These are phyloP conservation scores for Fusarium siculi DNA, from an alignment of 2,329 filamentous ascomycete species.

Conservation along the genomic window DNA sequence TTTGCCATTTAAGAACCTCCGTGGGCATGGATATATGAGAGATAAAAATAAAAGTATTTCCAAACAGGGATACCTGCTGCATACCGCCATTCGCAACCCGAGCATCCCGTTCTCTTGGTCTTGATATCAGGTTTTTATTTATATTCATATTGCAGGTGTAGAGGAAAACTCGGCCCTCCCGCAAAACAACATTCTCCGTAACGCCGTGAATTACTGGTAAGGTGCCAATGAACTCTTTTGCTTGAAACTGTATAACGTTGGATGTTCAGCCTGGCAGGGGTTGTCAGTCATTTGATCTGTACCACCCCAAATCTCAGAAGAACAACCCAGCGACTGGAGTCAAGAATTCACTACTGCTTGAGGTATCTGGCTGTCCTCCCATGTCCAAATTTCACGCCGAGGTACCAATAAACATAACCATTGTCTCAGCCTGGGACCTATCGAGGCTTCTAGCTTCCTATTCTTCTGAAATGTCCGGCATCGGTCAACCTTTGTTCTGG, in stretches of 20 bases:
- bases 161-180: background rate
- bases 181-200: background rate
- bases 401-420: background rate
- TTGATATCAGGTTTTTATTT: background rate
- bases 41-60: background rate
- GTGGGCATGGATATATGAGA: slow-evolving; percentile 1
- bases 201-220: background rate
- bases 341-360: background rate
- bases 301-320: background rate
- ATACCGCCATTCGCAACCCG: slow-evolving; percentile 21
- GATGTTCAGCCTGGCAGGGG: slow-evolving; percentile 23
- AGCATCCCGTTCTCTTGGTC: background rate
- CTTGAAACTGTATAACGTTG: background rate
- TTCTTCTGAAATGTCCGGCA: background rate
- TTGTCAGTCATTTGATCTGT: slow-evolving; percentile 30
- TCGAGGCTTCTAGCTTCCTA: background rate
- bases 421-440: background rate
- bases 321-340: background rate
- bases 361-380: background rate
- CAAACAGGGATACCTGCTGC: background rate
- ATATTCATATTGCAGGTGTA: background rate
- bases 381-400: background rate
- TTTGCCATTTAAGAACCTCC: background rate
- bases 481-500: slow-evolving; percentile 10
- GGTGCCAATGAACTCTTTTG: background rate